A percentile compares a stretch with the other conserved stretches of the same genome.
phyloP scores from a whole-genome alignment of 2,329 filamentous ascomycete species.

The Apiospora rasikravindrae region DNA sequence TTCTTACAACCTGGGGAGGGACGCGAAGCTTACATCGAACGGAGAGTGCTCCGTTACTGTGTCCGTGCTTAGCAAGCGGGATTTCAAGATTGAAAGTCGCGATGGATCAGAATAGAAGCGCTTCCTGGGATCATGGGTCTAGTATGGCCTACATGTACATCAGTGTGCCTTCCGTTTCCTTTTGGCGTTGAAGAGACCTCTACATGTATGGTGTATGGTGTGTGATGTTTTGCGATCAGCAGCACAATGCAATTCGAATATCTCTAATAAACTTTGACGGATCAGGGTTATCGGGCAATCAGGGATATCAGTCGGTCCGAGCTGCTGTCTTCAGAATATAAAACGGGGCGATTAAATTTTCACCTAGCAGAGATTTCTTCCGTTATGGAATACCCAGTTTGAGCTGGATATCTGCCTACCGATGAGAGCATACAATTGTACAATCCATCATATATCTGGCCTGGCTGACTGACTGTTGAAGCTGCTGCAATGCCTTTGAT shows the following conservation, averaged over 20 bases:
- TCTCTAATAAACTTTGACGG: not conserved
- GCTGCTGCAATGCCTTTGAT: not conserved
- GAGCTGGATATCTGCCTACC: not conserved
- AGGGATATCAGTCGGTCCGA: not conserved
- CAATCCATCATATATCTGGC: not conserved
- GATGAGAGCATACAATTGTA: not conserved
- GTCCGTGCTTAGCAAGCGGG: not conserved
- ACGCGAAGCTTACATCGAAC: not conserved
- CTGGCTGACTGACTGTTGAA: not conserved
- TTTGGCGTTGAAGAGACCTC: too few relatives aligned
- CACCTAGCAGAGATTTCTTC: not conserved
- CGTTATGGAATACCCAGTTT: not conserved
- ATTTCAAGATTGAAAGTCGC: not conserved
- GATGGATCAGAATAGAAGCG: not conserved
- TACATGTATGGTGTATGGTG: too few relatives aligned
- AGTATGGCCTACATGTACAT: too few relatives aligned
- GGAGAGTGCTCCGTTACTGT: not conserved
- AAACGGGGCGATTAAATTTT: not conserved
- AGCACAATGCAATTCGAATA: not conserved
- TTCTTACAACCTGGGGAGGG: not conserved
- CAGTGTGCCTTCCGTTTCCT: not conserved
- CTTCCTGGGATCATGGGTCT: not conserved
- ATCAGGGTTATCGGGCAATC: not conserved
- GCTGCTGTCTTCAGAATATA: not conserved
- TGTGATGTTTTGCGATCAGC: too few relatives aligned